Conservation (phyloP, 805 yeast species). For the Ogataea neopini region DNA sequence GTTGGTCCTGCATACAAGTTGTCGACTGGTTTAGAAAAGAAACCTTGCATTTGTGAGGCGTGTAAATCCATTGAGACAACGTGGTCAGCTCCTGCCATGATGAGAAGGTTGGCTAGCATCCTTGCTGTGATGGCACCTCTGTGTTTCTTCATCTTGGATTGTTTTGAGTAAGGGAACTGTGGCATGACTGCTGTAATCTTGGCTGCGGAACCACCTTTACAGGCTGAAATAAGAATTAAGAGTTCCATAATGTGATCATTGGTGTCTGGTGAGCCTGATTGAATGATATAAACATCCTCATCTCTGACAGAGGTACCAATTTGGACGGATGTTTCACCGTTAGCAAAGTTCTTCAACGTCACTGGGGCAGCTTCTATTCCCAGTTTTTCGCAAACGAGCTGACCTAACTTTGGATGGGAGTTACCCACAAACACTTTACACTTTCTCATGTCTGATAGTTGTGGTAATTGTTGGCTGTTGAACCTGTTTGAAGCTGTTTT, state of each 20-base stretch:
- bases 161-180: slow-evolving; percentile 96
- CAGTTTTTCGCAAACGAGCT: slow-evolving; percentile 81
- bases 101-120: slow-evolving; percentile 90
- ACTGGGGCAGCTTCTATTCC: slow-evolving; percentile 96
- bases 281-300: slow-evolving; percentile 93
- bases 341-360: slow-evolving; percentile 86
- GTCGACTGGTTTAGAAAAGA: slow-evolving; percentile 95
- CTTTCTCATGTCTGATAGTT: slow-evolving; percentile 69
- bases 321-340: slow-evolving; percentile 96
- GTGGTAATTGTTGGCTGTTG: background rate
- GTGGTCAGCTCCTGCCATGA: slow-evolving; percentile 99
- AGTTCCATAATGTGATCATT: slow-evolving; percentile 97
- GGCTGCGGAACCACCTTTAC: slow-evolving; percentile 97
- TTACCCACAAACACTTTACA: slow-evolving; percentile 96
- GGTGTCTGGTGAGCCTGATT: slow-evolving; percentile 81
- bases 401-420: slow-evolving; percentile 94
- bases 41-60: slow-evolving; percentile 99
- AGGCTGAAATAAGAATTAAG: slow-evolving; percentile 88
- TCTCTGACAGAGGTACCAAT: slow-evolving; percentile 94
- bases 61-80: slow-evolving; percentile 95
- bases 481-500: background rate
- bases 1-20: slow-evolving; percentile 96
- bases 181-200: slow-evolving; percentile 97
- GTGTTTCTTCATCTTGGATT: slow-evolving; percentile 97
- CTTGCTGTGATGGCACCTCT: slow-evolving; percentile 98